These are phyloP conservation scores for Tephrocybe sp. DNA, from an alignment of 768 basidiomycete genomes.

Conservation along the genomic window DNA sequence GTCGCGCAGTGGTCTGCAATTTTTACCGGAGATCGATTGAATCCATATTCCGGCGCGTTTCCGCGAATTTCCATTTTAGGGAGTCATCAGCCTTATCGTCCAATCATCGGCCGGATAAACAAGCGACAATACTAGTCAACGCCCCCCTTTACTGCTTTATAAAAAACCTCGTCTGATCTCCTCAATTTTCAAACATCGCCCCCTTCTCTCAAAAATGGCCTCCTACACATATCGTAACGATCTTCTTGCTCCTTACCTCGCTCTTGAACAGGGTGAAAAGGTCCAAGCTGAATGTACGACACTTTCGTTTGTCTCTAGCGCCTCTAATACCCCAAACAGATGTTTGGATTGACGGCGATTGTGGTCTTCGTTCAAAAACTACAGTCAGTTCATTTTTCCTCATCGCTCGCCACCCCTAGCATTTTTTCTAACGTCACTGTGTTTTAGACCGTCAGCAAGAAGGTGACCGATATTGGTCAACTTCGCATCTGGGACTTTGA, in stretches of 20 bases:
- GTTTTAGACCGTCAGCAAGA: slow-evolving; percentile 80
- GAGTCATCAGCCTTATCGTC: slow-evolving; percentile 37
- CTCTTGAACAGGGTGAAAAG: slow-evolving; percentile 86
- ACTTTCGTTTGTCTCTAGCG: slow-evolving; percentile 6
- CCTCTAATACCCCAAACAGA: slow-evolving; percentile 47
- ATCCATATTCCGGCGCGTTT: slow-evolving; percentile 19
- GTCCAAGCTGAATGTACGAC: slow-evolving; percentile 90
- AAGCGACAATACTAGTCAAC: slow-evolving; percentile 21
- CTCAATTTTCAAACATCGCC: slow-evolving; percentile 19
- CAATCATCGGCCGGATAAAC: slow-evolving; percentile 35
- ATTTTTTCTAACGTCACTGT: slow-evolving; percentile 9
- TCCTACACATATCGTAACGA: slow-evolving; percentile 65
- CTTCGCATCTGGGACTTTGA: slow-evolving; percentile 99
- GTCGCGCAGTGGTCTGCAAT: slow-evolving; percentile 1
- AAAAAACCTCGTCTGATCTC: slow-evolving; percentile 18
- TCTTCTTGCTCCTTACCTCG: slow-evolving; percentile 86
- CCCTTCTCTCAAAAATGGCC: slow-evolving; percentile 23
- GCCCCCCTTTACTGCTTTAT: slow-evolving; percentile 19
- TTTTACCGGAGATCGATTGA: slow-evolving; percentile 9
- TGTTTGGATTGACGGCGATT: slow-evolving; percentile 97
- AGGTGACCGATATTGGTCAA: slow-evolving; percentile 82
- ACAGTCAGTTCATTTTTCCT: slow-evolving; percentile 54
- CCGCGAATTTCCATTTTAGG: slow-evolving; percentile 14
- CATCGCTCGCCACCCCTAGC: not conserved
- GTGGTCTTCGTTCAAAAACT: slow-evolving; percentile 94